Percentiles rank a stretch among this genome's conserved stretches.
Conservation (phyloP, 23 red algal species). For the Gracilaria gracilis region DNA sequence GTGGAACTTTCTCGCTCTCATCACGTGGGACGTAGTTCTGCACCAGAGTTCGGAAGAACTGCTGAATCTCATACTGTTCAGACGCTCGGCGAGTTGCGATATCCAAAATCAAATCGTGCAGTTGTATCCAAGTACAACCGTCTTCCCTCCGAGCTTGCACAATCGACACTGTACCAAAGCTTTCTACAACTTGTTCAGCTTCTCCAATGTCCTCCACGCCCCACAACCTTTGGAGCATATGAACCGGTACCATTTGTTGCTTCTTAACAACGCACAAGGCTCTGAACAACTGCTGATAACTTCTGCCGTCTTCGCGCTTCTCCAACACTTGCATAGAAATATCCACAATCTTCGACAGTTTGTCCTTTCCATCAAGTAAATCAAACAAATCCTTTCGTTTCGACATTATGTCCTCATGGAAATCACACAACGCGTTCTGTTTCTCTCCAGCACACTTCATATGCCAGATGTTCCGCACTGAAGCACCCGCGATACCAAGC, state of each 20-base stretch:
- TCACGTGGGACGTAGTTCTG: background rate
- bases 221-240: slow-evolving; percentile 40
- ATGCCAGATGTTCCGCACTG: background rate
- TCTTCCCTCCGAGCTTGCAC: background rate
- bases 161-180: background rate
- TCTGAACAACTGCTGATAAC: slow-evolving; percentile 1
- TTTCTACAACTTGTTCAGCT: slow-evolving; percentile 21
- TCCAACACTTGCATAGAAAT: slow-evolving; percentile 13
- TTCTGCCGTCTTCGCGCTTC: background rate
- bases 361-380: background rate
- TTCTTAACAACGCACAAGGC: slow-evolving; percentile 24
- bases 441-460: background rate
- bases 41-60: slow-evolving; percentile 16
- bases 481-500: slow-evolving; percentile 12
- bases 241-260: slow-evolving; percentile 20
- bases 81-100: slow-evolving; percentile 3
- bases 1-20: background rate
- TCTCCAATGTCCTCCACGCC: background rate
- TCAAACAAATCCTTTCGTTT: slow-evolving; percentile 14
- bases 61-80: background rate
- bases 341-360: slow-evolving; percentile 26
- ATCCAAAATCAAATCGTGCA: slow-evolving; percentile 20
- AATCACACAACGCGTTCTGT: slow-evolving; percentile 4
- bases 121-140: slow-evolving; percentile 11
- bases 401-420: slow-evolving; percentile 25